These are phyloP conservation scores for Excoecaria agallocha DNA, from an alignment of 345 rosid species.

Conservation along the genomic window DNA sequence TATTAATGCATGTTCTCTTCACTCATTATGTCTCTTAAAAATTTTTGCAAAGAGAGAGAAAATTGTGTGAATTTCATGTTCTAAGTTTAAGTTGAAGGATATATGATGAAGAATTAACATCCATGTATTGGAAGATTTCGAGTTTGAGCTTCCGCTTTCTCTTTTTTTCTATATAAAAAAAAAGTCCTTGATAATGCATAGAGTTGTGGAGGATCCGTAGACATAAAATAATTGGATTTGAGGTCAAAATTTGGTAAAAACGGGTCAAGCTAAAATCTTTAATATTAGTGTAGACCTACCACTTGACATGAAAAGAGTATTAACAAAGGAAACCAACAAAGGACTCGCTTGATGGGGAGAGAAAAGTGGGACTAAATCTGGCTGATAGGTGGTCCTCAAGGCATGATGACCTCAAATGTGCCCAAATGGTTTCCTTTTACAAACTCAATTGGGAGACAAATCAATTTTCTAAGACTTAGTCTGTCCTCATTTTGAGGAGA, in stretches of 20 bases:
- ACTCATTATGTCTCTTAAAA: no score
- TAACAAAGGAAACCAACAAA: constrained; percentile 16
- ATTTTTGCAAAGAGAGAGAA: no score
- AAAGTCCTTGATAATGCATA: no score
- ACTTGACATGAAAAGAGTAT: constrained; percentile 19
- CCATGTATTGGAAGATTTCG: no score
- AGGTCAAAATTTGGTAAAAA: background rate
- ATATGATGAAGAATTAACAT: no score
- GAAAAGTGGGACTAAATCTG: constrained; percentile 3
- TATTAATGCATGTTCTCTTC: no score
- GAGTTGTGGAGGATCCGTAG: no score
- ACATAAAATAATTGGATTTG: background rate
- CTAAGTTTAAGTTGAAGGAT: no score
- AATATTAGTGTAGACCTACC: constrained; percentile 8
- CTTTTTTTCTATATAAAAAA: no score
- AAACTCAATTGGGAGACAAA: constrained; percentile 48
- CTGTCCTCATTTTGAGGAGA: constrained; percentile 38
- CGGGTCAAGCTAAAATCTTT: background rate
- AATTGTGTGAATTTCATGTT: no score
- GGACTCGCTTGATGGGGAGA: constrained; percentile 24
- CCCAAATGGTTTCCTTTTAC: constrained; percentile 21
- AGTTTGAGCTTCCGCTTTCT: no score
- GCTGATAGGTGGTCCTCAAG: constrained; percentile 33
- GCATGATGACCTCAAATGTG: constrained; percentile 34
- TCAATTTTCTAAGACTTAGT: constrained; percentile 17